Base-by-base conservation (phyloP, 139 green algal genomes). In the Chlamydomonas incerta region DNA sequence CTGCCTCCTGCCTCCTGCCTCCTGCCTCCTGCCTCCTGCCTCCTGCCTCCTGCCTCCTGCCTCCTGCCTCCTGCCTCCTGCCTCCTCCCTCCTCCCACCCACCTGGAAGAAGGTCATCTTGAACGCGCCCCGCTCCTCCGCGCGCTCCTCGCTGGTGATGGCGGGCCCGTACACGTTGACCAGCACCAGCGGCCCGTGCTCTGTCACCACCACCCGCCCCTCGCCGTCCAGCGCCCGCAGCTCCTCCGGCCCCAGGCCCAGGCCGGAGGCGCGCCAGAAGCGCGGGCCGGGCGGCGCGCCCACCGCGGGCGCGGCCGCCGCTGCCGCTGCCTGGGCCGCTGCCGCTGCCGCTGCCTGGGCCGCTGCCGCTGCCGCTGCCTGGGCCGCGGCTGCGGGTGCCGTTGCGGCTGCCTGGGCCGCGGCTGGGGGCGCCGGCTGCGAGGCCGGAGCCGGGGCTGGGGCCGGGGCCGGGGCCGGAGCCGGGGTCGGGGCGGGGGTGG, bases 121-220 rank as follows among this genome's bases (percentile, higher is more conserved):
- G 66, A 70, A 85, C 14, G 67, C 46, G 57, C 88, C 37, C 2
- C 92, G 88, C 75, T 92, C 80, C 62, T 87, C 80, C 14, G 83
- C 80, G 3, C 46, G 60, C 60, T 94, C 89, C 33, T 87, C 90
- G 37, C 21, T 83, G 9, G 86, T 93, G 18, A 96, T 81, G 21
- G 91, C 93, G 24, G 91, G 91, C 24, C 83, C 88, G 62, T 93
- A 89, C 50, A 87, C 75, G 80, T 96, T 96, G 74, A 95, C 87
- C 8, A 96, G 80, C 47, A 95, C 80, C 65, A 96, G 90, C 0
- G 73, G 46, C 18, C 91, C 88, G 67, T 94, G 93, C 66, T 96
- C 87, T 5, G 89, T 95, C 1, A 96, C 80, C 9, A 95, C 62
- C 26, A 89, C 85, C 14, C 93, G 84, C 0, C 91, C 93, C 81